Evolutionary conservation across 2,329 filamentous ascomycete species (phyloP).

Genomic region (Pestalotiopsis sp.): DNA sequence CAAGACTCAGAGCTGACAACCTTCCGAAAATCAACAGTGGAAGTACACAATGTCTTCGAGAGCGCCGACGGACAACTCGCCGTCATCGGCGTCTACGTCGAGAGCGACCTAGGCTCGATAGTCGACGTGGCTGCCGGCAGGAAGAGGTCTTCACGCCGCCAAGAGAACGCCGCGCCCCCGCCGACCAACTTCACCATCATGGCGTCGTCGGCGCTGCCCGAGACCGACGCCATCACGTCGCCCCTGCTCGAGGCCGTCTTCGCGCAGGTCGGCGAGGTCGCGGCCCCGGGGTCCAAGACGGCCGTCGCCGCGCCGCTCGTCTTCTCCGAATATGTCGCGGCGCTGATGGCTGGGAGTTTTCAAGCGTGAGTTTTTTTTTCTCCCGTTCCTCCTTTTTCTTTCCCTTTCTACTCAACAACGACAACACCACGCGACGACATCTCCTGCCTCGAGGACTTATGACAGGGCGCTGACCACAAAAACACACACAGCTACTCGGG

Average conservation of each 20-base stretch:
- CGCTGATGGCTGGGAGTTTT: conserved; percentile 39
- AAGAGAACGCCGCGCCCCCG: conserved; percentile 6
- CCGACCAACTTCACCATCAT: conserved; percentile 38
- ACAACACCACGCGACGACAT: too few species aligned
- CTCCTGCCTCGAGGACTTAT: too few species aligned
- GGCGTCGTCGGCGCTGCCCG: conserved; percentile 43
- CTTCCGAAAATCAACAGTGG: conserved; percentile 35
- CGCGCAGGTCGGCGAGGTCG: conserved; percentile 41
- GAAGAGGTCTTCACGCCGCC: conserved; percentile 16
- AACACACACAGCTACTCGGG: conserved; percentile 41
- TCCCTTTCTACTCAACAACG: too few species aligned
- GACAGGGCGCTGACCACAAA: too few species aligned
- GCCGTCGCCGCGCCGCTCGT: conserved; percentile 40
- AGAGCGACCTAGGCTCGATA: conserved; percentile 32
- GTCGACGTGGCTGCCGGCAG: conserved; percentile 8
- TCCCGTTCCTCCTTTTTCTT: too few species aligned
- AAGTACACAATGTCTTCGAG: conserved; percentile 64
- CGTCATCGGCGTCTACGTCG: conserved; percentile 47
- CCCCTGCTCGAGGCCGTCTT: conserved; percentile 51
- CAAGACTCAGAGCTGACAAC: neutral
- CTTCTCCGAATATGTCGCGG: conserved; percentile 44
- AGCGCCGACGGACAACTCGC: conserved; percentile 42
- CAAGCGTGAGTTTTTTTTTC: conserved; percentile 33
- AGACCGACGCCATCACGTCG: conserved; percentile 36
- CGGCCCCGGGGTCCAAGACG: conserved; percentile 43